phyloP scores from a whole-genome alignment of 2,329 filamentous ascomycete genomes.

The Septoria linicola region DNA sequence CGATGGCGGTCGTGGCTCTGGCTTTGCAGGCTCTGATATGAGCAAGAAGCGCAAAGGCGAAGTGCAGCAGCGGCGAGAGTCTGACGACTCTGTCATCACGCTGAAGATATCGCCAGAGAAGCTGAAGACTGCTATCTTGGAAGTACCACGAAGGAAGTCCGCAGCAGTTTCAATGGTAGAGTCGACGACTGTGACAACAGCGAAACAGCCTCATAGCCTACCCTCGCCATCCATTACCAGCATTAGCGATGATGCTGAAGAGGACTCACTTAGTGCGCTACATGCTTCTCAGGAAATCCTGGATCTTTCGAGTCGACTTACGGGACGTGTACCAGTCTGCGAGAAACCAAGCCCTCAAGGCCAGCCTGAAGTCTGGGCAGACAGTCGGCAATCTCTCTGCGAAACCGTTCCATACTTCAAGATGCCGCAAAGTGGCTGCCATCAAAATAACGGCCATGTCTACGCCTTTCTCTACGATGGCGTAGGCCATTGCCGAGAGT shows the following conservation, averaged over 20 bases:
- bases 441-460: slow-evolving; percentile 52
- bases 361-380: slow-evolving; percentile 56
- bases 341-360: slow-evolving; percentile 38
- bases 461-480: slow-evolving; percentile 61
- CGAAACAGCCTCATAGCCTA: neutral
- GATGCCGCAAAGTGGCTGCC: slow-evolving; percentile 59
- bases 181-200: neutral
- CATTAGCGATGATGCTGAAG: neutral
- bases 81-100: neutral
- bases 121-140: neutral
- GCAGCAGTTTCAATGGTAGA: neutral
- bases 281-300: slow-evolving; percentile 12
- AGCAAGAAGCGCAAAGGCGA: no score
- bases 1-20: no score
- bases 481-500: slow-evolving; percentile 54
- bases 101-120: neutral
- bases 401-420: slow-evolving; percentile 64
- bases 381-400: slow-evolving; percentile 59
- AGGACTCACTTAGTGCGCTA: neutral
- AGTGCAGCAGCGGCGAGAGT: no score
- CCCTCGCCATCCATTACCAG: neutral
- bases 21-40: no score
- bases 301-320: slow-evolving; percentile 30
- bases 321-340: slow-evolving; percentile 26
- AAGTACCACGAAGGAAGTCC: neutral